Base-by-base conservation (phyloP, 352 stramenopile genomes). In the Phytopythium cucurbitacearum region DNA sequence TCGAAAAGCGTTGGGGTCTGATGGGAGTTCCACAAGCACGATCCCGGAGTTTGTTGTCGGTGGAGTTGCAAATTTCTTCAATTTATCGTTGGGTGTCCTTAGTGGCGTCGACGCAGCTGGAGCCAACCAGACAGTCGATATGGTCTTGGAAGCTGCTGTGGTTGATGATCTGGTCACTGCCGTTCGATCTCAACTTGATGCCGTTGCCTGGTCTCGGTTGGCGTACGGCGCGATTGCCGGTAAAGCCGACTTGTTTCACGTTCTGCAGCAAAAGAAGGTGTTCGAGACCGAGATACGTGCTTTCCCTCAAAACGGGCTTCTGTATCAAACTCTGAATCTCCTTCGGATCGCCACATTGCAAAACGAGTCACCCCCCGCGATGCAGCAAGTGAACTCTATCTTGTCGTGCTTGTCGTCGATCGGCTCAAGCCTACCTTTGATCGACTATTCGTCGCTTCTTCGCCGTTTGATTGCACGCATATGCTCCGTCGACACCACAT, bases 221-320 rank as follows among this genome's bases (percentile, higher is more conserved):
- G 44, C 65, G 13, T 56, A 74, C n/a, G 60, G 70, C 32, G 58
- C 70, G 33, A 65, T 83, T 56, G 64, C 73, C 44, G 57, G 56
- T 16, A 36, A 52, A 2, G 45, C 57, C 2, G 60, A 74, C 13
- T 10, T 53, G 7, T 73, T 79, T 52, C 71, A 73, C 38, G 62
- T 80, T 16, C 49, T 56, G 3, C 70, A 79, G 28, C 80, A 75
- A 54, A 84, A 84, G 49, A 73, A 76, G 58, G 61, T 51, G 33
- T 72, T 84, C 5, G 65, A 84, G n/a, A 60, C 55, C 5, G 73
- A 84, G 13, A 37, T 84, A 13, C 50, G 57, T 2, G 44, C 67
- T 45, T 60, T 84, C 21, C 59, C 73, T 9, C 28, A 54, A 5
- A 69, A 46, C 10, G 54, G 47, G 1, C 53, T 78, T 40, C 41